A percentile compares a stretch with the other conserved stretches of the same genome.
These are phyloP conservation scores for Apiospora aurea DNA, from an alignment of 2,329 filamentous ascomycete genomes.

Conservation along the genomic window DNA sequence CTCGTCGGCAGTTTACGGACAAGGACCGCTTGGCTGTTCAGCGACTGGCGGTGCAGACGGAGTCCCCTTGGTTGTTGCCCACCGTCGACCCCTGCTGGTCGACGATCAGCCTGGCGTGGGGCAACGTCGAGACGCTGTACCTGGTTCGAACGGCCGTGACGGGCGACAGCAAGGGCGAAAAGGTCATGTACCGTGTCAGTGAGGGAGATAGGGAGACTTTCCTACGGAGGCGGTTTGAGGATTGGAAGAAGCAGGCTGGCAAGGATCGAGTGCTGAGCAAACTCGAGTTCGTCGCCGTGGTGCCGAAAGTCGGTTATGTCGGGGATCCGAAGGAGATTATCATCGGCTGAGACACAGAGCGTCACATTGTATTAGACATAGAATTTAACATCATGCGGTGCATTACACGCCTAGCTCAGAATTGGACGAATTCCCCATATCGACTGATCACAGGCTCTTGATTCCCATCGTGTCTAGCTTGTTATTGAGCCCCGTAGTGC, in stretches of 20 bases:
- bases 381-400: neutral
- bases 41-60: slow-evolving; percentile 39
- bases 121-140: slow-evolving; percentile 40
- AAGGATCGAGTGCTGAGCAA: slow-evolving; percentile 30
- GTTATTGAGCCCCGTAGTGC: too few relatives aligned
- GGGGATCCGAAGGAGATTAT: slow-evolving; percentile 39
- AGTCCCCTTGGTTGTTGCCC: slow-evolving; percentile 33
- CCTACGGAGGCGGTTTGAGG: slow-evolving; percentile 36
- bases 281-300: slow-evolving; percentile 39
- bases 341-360: slow-evolving; percentile 33
- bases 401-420: neutral
- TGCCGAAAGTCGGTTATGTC: slow-evolving; percentile 34
- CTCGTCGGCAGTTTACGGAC: slow-evolving; percentile 36
- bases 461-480: too few relatives aligned
- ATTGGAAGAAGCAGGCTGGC: slow-evolving; percentile 41
- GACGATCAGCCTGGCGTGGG: slow-evolving; percentile 38
- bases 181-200: slow-evolving; percentile 40
- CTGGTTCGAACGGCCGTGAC: slow-evolving; percentile 38
- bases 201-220: slow-evolving; percentile 30
- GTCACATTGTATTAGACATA: neutral
- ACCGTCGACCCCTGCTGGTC: slow-evolving; percentile 34
- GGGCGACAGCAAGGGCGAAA: slow-evolving; percentile 34
- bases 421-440: neutral
- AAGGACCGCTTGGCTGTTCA: slow-evolving; percentile 37
- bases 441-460: too few relatives aligned